Evolutionary conservation across 371 early-diverging fungal species (phyloP).

Genomic region (Gilbertella persicaria): DNA sequence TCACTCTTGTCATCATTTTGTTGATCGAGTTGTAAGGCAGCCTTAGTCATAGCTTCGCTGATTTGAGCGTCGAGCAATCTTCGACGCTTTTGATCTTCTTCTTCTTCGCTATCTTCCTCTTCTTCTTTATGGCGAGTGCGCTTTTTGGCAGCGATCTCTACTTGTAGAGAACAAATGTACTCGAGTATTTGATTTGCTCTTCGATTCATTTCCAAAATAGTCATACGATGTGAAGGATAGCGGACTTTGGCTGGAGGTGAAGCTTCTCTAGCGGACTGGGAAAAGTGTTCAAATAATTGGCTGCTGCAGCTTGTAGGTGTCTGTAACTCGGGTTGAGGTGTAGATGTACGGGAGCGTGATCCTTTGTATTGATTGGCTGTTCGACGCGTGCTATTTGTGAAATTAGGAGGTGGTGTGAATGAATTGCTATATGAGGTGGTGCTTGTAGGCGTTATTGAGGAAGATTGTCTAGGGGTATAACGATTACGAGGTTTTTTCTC

Average conservation of each 20-base stretch:
- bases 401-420: not conserved
- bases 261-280: constrained; percentile 20
- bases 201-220: constrained; percentile 57
- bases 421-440: not conserved
- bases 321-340: constrained; percentile 24
- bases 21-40: constrained; percentile 8
- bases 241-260: constrained; percentile 49
- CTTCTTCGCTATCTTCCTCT: constrained; percentile 18
- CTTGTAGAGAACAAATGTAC: constrained; percentile 56
- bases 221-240: constrained; percentile 47
- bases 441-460: not conserved
- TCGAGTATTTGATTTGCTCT: constrained; percentile 59
- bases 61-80: constrained; percentile 19
- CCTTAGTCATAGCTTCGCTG: constrained; percentile 18
- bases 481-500: constrained; percentile 11
- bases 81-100: constrained; percentile 5
- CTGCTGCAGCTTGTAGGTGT: constrained; percentile 9
- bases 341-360: constrained; percentile 26
- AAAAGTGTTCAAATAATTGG: constrained; percentile 21
- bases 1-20: constrained; percentile 1
- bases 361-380: constrained; percentile 8
- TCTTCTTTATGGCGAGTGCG: not conserved
- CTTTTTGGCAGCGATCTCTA: constrained; percentile 40
- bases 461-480: constrained; percentile 10
- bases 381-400: constrained; percentile 5